Evolutionary conservation across 495 filamentous ascomycete species (phyloP).

Genomic region (Venustampulla echinocandica): DNA sequence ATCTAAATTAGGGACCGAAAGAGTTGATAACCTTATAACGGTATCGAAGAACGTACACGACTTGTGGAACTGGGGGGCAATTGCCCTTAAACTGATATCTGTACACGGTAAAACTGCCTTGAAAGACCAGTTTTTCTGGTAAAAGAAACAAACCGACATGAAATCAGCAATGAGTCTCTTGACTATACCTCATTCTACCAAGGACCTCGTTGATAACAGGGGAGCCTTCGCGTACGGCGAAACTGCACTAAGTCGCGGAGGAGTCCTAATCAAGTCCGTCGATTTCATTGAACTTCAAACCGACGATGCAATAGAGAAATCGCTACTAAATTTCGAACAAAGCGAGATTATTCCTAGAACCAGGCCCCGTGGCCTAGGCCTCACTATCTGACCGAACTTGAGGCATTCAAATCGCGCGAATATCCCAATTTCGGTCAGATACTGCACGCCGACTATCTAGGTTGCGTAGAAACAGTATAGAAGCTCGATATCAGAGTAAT

Average conservation of each 20-base stretch:
- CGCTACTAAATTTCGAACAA: constrained; percentile 9
- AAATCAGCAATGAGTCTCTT: constrained; percentile 10
- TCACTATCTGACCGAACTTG: no score
- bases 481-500: no score
- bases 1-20: constrained; percentile 10
- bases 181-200: constrained; percentile 10
- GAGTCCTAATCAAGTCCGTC: constrained; percentile 4
- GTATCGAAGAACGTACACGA: constrained; percentile 7
- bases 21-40: constrained; percentile 15
- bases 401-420: no score
- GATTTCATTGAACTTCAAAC: constrained; percentile 12
- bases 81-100: constrained; percentile 18
- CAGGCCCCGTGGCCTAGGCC: no score
- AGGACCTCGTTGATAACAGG: constrained; percentile 6
- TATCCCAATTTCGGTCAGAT: no score
- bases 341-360: no score
- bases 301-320: constrained; percentile 3
- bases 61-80: constrained; percentile 12
- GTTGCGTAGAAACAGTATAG: no score
- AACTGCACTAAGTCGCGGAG: constrained; percentile 1
- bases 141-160: constrained; percentile 7
- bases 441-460: no score
- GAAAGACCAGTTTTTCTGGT: constrained; percentile 20
- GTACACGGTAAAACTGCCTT: constrained; percentile 13
- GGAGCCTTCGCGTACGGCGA: background rate